Base-by-base conservation (phyloP, 1,139 yeast species). In the Hyphopichia burtonii region DNA sequence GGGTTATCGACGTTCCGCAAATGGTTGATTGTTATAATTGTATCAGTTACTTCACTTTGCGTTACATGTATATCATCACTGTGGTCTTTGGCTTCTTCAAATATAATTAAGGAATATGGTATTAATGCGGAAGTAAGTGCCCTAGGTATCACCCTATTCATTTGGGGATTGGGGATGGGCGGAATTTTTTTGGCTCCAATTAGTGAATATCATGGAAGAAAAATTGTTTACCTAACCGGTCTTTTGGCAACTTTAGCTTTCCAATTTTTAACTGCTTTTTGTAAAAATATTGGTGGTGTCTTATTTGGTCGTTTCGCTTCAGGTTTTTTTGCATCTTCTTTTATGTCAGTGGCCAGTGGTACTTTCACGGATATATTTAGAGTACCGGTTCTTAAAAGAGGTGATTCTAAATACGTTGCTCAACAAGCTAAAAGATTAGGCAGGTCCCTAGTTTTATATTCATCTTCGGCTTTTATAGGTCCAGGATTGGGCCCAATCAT, bases 341-440 rank as follows among this genome's bases (percentile, higher is more conserved):
- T 65, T 42, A 58, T 66, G 65, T 55, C 66, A n/a, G 71, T 65
- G 10, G 69, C 68, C 2, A 53, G 63, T 12, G 70, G 70, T 18
- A 54, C 69, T 1, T 62, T 65, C 46, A 52, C 69, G 5, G 71
- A 66, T 53, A 47, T 66, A 17, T 65, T 63, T 49, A 47, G 50
- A 19, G 52, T 50, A 4, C 40, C 49, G 4, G 47, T 49, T 17
- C 39, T 42, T 11, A 37, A 38, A 15, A 10, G 25, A 7, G n/a
- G n/a, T 12, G 35, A 30, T 31, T 27, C 33, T n/a, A 41, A 44
- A 32, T 49, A 47, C 16, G 42, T 41, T 14, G 37, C 30, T 16
- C 56, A 51, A 36, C 52, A 55, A 17, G 55, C 55, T 37, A 57
- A 61, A 30, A 59, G 64, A 39, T 50, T 65, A 23, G 55, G 56